Evolutionary conservation across 2,329 filamentous ascomycete genomes (phyloP), one percentile per base, ranked within the genome.

Genomic region (Ophiostoma ulmi): DNA sequence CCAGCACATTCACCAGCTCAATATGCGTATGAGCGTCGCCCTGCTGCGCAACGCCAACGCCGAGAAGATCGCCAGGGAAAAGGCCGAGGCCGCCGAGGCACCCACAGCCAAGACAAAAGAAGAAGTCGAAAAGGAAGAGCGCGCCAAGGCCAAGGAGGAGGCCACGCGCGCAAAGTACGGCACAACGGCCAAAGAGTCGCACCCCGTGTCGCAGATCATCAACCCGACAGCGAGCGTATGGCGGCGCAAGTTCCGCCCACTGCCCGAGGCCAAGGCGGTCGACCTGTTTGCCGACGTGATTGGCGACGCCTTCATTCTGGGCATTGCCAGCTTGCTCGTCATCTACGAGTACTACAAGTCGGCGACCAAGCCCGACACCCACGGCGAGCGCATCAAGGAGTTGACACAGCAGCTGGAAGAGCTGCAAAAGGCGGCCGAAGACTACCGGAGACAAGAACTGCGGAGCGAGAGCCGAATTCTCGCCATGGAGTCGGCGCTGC

Each of bases 281-380:
- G 87, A 90, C 75, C 79, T 90, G 8, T 90, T 90, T 75, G 88
- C 88, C 61, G 88, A 90, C 75, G 87, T 90, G 20, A 80, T 87
- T 68, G 88, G 88, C 58, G 88, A 90, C 74, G 80, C 81, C 20
- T 90, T 90, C 76, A 89, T 90, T 72, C 81, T 90, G 26, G 76
- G 82, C 6, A 87, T 90, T 36, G 88, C 87, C 7, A 80, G 81
- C 17, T 82, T 78, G 26, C 77, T 90, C 68, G 83, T 90, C 70
- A 78, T 89, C 48, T 90, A 87, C 77, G 88, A 90, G 78, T 88
- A 86, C 73, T 85, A 86, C 77, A 85, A 83, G 74, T 80, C 85
- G 8, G 82, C 83, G n/a, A 80, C 83, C 74, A 90, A 90, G 77
- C 87, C 88, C 10, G 88, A 90, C 74, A 74, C 80, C 70, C 88